Evolutionary conservation across 1,139 yeast genomes (phyloP).

Genomic region (Casaregolazyma suthepensis): DNA sequence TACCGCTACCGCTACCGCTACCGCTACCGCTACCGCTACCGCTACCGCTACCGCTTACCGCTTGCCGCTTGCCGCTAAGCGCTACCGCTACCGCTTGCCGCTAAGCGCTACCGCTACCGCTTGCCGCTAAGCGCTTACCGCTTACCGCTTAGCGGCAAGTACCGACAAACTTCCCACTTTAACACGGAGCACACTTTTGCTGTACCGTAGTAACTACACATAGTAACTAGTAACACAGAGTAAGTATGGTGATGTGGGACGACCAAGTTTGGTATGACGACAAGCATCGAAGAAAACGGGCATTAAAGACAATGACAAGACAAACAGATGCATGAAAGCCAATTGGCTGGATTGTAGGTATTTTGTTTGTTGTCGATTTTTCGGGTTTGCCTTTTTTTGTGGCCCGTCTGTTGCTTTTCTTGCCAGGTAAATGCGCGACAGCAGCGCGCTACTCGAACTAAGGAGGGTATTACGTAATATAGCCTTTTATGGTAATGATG

Average conservation of each 20-base stretch:
- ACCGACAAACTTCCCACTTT: conserved; percentile 1
- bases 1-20: no score
- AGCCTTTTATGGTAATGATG: no score
- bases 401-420: neutral
- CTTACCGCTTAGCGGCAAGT: no score
- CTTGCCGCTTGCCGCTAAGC: no score
- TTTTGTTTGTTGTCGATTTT: conserved; percentile 1
- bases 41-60: no score
- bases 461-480: neutral
- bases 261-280: neutral
- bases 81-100: no score
- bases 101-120: no score
- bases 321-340: neutral
- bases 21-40: no score
- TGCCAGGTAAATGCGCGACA: neutral
- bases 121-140: no score
- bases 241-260: neutral
- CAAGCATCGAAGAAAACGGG: neutral
- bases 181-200: conserved; percentile 8
- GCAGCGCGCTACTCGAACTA: neutral
- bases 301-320: neutral
- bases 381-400: neutral
- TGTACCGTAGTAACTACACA: conserved; percentile 6
- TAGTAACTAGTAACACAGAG: neutral
- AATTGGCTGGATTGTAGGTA: neutral